phyloP scores from a whole-genome alignment of 257 asterid genomes.

The Misopates orontium region DNA sequence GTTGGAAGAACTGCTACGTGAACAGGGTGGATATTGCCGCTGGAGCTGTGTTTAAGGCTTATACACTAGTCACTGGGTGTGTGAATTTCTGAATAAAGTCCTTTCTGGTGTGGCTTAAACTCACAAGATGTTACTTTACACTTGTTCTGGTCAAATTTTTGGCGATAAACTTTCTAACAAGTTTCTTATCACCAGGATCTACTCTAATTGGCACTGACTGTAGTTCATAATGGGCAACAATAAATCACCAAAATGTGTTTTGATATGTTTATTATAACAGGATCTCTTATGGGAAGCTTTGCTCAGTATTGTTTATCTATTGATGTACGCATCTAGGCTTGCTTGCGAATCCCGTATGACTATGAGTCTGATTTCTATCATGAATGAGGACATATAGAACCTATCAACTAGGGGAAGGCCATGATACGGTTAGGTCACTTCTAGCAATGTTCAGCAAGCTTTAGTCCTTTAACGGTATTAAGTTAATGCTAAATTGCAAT shows the following conservation, averaged over 20 bases:
- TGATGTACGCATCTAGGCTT: neutral
- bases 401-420: neutral
- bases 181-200: neutral
- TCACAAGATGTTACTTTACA: neutral
- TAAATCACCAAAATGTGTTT: no score
- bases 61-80: neutral
- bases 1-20: neutral
- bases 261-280: neutral
- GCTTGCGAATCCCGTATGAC: neutral
- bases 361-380: neutral
- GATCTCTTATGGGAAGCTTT: neutral
- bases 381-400: neutral
- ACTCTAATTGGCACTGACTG: neutral
- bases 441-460: neutral
- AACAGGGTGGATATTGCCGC: neutral
- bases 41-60: neutral
- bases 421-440: neutral
- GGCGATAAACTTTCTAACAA: constrained; percentile 1
- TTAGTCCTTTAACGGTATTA: no score
- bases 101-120: neutral
- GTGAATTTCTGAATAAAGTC: neutral
- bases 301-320: neutral
- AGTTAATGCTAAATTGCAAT: neutral
- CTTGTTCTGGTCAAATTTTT: neutral
- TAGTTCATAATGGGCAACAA: no score